Evolutionary conservation across 306 rosid species (phyloP), one percentile per base, ranked within the genome.

Genomic region (Comarum palustre): DNA sequence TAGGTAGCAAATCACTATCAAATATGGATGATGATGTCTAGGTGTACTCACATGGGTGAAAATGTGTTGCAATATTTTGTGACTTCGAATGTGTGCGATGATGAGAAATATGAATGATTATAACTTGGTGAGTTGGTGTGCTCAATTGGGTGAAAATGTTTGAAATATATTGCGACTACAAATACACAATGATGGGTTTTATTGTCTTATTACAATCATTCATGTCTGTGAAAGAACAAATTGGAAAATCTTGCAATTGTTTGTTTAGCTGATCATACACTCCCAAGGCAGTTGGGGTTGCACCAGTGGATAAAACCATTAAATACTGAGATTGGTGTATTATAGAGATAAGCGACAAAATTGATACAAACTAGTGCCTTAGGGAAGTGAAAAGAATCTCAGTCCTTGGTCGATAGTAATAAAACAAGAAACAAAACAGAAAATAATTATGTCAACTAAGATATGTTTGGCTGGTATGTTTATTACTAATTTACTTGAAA

Each of bases 261-360:
- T 15, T 54, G 16, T 75, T 66, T 43, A 20, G n/a, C 11, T 15
- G 64, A 58, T 58, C 50, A 38, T 52, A 71, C 52, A 52, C 64
- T 41, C 22, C 71, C 71, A 41, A 42, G 12, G 47, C 24, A 60
- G 42, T 16, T 34, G 55, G 47, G n/a, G 42, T 62, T 43, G 65
- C 66, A 51, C 29, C 16, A 68, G 54, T 15, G 34, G 22, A 25
- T 63, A 48, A 81, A 80, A 84, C 79, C 71, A 27, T 63, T 36
- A 84, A 80, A 85, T 80, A 73, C 76, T 61, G 85, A 84, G 77
- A 58, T 13, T 72, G 57, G 17, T 36, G 39, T 72, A 86, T 86
- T 81, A 61, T 73, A n/a, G 51, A 34, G n/a, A 34, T 10, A 51
- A 50, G 61, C 31, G 58, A 27, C 75, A 39, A 55, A 39, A 9